Evolutionary conservation across 176 grass and related monocot genomes (phyloP), one percentile per base, ranked within the genome.

Genomic region (Bothriochloa decipiens): DNA sequence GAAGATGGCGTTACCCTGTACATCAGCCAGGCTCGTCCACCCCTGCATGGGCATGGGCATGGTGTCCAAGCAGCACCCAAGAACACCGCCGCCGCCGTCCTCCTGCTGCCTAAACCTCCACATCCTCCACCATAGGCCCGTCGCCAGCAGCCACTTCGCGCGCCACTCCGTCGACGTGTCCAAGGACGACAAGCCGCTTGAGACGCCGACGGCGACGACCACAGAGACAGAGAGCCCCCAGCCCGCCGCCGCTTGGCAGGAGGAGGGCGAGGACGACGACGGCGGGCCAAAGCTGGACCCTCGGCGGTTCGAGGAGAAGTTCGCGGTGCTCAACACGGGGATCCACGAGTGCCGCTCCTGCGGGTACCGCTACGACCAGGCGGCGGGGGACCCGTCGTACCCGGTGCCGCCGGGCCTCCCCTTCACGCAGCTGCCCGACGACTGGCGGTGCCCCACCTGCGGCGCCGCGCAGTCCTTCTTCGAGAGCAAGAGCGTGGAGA

Each of bases 381-480:
- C 92, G 53, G 79, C 28, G n/a, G 92, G 95, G 12, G 90, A 97
- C 79, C 90, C 95, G 35, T 63, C 90, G 61, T 94, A 97, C 84
- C 95, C 92, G 72, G 88, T 98, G 60, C 92, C 91, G 23, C 89
- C 85, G 37, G 95, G 95, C 35, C 79, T 95, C 22, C 87, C 90
- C 52, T 97, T 97, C 86, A 74, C 76, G 67, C 90, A 91, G 86
- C 83, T 97, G 13, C 92, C 95, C 6, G 91, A 88, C 74, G 91
- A 98, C 85, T 95, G 95, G 95, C 89, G 89, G 0, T 98, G 95
- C 83, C 92, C 95, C 3, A 98, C 92, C 13, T 98, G 95, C 75
- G 92, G 88, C 28, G 88, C 95, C 16, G 95, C 95, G 50, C 79
- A 88, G 61, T 94, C 92, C 17, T 95, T 98, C 91, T 98, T 93